Evolutionary conservation across 108 stramenopile species (phyloP), one percentile per base, ranked within the genome.

Genomic region (Discostella pseudostelligera): DNA sequence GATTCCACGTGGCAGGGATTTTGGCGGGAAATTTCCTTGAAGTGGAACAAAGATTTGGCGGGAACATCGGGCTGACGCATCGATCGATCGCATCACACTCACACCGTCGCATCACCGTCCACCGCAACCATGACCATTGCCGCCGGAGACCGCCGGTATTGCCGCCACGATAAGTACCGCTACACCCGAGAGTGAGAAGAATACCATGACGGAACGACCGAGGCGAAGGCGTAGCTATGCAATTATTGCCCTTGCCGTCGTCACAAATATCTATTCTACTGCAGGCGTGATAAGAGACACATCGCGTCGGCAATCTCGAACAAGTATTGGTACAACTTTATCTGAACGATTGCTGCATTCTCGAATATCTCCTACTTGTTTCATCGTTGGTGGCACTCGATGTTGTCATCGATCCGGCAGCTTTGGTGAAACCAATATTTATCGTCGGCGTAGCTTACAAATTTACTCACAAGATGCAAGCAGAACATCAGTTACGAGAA

Each of bases 221-320:
- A 24, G 24, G 50, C 50, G 26, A 16, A 51, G 50, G 50, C 24
- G 25, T 28, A 51, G 24, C 50, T 49, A 4, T 49, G 21, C 24
- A 26, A 28, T 24, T 28, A 9, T n/a, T 11, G 3, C 35, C 21
- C 1, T 54, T 28, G 29, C 14, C 53, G 0, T 29, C 4, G 5
- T 26, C 50, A 25, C 50, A 3, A 9, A 51, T 54, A 26, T 29
- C 53, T 54, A 35, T 13, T 25, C 53, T 12, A 28, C 53, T 54
- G 53, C 14, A 28, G 9, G 24, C 13, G 53, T 26, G 28, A 17
- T 39, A 56, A 32, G 55, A 37, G n/a, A 56, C 8, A n/a, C 13
- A 19, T 19, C 8, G 22, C 50, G 13, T 26, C 50, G 9, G 12
- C 50, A 11, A 16, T 32, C 4, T 16, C 29, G 2, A n/a, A n/a